These are phyloP conservation scores for Anisodus tanguticus DNA, from an alignment of 257 asterid species.

Conservation along the genomic window DNA sequence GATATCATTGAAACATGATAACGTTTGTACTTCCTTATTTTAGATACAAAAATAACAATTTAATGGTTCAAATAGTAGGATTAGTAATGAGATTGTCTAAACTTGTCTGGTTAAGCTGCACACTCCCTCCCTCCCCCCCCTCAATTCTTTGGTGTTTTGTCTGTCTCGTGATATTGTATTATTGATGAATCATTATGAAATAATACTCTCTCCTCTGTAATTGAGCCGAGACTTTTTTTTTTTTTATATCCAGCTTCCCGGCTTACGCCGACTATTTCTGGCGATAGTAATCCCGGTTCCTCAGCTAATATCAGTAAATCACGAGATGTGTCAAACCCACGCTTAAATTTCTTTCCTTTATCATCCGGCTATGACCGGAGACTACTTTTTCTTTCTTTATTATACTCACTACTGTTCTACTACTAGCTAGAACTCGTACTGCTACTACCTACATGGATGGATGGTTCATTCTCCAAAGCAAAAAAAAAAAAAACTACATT, in stretches of 20 bases:
- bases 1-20: slow-evolving; percentile 79
- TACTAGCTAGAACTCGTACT: slow-evolving; percentile 4
- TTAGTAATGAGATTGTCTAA: slow-evolving; percentile 34
- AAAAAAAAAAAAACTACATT: slow-evolving; percentile 49
- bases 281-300: too few relatives aligned
- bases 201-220: slow-evolving; percentile 35
- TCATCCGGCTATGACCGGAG: too few relatives aligned
- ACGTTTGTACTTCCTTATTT: slow-evolving; percentile 57
- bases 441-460: slow-evolving; percentile 35
- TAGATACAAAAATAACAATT: neutral
- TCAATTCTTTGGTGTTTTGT: slow-evolving; percentile 43
- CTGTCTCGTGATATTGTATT: slow-evolving; percentile 41
- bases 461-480: slow-evolving; percentile 59
- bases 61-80: slow-evolving; percentile 2
- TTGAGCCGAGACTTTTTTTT: neutral
- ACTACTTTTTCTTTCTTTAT: slow-evolving; percentile 16
- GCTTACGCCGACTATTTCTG: too few relatives aligned
- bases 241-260: neutral
- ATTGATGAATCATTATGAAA: slow-evolving; percentile 31
- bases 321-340: too few relatives aligned
- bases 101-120: slow-evolving; percentile 39
- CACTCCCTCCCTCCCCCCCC: neutral
- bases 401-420: neutral
- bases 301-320: too few relatives aligned
- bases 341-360: too few relatives aligned